Conservation (phyloP, 2,329 filamentous ascomycete genomes). For the Sphaceloma murrayae region DNA sequence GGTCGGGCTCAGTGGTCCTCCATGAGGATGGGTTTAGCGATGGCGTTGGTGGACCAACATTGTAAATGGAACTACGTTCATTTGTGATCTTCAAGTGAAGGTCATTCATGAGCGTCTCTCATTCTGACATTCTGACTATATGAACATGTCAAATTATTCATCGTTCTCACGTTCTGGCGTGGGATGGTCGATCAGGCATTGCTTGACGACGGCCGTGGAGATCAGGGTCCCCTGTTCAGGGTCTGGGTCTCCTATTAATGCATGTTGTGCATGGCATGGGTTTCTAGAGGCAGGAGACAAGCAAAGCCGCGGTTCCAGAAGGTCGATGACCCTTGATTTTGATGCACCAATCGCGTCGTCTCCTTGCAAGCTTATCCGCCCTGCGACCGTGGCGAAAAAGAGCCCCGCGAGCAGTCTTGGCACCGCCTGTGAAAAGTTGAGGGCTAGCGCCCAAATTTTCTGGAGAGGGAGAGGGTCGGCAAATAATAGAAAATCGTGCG, state of each 20-base stretch:
- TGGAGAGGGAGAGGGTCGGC: neutral
- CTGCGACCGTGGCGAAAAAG: slow-evolving; percentile 11
- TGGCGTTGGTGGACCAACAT: too few species aligned
- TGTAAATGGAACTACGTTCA: too few species aligned
- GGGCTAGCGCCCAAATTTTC: slow-evolving; percentile 12
- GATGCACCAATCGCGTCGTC: slow-evolving; percentile 10
- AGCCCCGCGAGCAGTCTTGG: slow-evolving; percentile 4
- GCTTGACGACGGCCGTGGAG: neutral
- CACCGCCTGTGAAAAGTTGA: neutral
- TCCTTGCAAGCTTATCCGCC: slow-evolving; percentile 7
- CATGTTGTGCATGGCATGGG: too few species aligned
- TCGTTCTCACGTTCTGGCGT: neutral
- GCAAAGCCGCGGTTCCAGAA: slow-evolving; percentile 7
- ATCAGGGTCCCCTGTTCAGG: neutral
- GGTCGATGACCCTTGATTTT: slow-evolving; percentile 7
- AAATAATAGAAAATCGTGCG: slow-evolving; percentile 13
- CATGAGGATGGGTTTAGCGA: neutral
- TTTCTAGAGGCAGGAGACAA: neutral
- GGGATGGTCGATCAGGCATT: neutral
- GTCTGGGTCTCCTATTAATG: too few species aligned
- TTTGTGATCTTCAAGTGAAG: neutral
- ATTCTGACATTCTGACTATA: too few species aligned
- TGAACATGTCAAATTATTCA: slow-evolving; percentile 2
- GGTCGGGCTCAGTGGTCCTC: neutral
- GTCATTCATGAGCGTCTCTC: too few species aligned